Percentiles rank a stretch among this genome's conserved stretches.
These are phyloP conservation scores for Paecilomyces sp. DNA, from an alignment of 2,329 filamentous ascomycete species.

Conservation along the genomic window DNA sequence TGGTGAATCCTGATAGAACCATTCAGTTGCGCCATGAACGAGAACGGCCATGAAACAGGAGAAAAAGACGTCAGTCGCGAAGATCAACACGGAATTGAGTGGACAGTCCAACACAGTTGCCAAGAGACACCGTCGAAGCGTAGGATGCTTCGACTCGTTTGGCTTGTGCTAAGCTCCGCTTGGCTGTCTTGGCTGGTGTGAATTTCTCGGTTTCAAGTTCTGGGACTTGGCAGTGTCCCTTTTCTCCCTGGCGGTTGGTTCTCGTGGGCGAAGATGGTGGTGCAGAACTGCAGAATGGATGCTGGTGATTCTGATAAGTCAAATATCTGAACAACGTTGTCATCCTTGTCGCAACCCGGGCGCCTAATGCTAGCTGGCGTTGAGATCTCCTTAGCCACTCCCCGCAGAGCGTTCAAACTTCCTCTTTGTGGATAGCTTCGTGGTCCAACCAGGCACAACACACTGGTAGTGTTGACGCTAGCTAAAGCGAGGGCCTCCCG, in stretches of 20 bases:
- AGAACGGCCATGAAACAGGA: neutral
- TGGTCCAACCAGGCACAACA: too few relatives aligned
- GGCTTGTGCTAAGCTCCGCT: neutral
- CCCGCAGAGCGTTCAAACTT: too few relatives aligned
- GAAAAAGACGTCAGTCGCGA: neutral
- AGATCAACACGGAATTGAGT: neutral
- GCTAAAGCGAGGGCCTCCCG: too few relatives aligned
- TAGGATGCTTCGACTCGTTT: neutral
- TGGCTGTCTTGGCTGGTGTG: neutral
- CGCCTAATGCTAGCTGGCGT: too few relatives aligned
- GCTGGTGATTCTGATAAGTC: too few relatives aligned
- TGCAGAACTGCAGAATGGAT: neutral
- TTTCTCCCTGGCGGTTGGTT: neutral
- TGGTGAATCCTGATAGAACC: neutral
- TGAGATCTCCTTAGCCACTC: too few relatives aligned
- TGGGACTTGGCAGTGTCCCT: neutral
- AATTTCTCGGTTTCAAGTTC: neutral
- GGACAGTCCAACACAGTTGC: neutral
- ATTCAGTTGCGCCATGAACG: neutral
- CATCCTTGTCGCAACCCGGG: too few relatives aligned
- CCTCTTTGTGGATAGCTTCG: too few relatives aligned
- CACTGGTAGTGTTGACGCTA: too few relatives aligned
- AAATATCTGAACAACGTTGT: too few relatives aligned
- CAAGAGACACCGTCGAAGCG: neutral
- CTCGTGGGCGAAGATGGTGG: neutral